Base-by-base conservation (phyloP, 208 protist species). In the Trypanosoma brucei region DNA sequence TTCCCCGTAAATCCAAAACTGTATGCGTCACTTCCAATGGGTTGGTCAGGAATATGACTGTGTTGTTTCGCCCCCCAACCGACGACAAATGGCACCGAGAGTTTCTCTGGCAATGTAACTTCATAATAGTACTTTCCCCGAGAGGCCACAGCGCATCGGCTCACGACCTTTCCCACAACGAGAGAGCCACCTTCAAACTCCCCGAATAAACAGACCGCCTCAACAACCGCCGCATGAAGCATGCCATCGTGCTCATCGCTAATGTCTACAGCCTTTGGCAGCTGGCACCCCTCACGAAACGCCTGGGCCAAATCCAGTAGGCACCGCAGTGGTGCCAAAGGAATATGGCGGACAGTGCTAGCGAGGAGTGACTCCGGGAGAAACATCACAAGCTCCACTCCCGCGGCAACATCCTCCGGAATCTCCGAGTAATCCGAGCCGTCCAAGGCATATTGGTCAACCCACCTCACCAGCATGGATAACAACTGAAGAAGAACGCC, bases 1-100 rank as follows among this genome's bases (percentile, higher is more conserved):
- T 57, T 84, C 7, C 90, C 90, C 45, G 81, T 89, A 77, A 91
- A 96, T 36, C 83, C 82, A 73, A 96, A 93, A 63, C 90, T 96
- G 58, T 65, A 71, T 51, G 65, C 72, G 65, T 96, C 90, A 65
- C 84, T 92, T 60, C 90, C 90, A 35, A 96, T 87, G 68, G 93
- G 90, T 59, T 92, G 84, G 31, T 79, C 85, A 7, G 90, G 86
- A 37, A 92, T 81, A 37, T 93, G 83, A 33, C 67, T 76, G 75
- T 96, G 90, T 57, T 76, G 46, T 59, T 68, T 49, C 6, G 90
- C 92, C 56, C 90, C 90, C 87, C 90, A 96, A 36, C 90, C 90
- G 35, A 93, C 75, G n/a, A 80, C 88, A 76, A 91, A 93, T 36
- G 84, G 76, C 14, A 77, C 72, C 8, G 65, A 75, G 11, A 88